A percentile compares a stretch with the other conserved stretches of the same genome.
Evolutionary conservation across 2,329 filamentous ascomycete species (phyloP).

Genomic region (Colletotrichum godetiae): DNA sequence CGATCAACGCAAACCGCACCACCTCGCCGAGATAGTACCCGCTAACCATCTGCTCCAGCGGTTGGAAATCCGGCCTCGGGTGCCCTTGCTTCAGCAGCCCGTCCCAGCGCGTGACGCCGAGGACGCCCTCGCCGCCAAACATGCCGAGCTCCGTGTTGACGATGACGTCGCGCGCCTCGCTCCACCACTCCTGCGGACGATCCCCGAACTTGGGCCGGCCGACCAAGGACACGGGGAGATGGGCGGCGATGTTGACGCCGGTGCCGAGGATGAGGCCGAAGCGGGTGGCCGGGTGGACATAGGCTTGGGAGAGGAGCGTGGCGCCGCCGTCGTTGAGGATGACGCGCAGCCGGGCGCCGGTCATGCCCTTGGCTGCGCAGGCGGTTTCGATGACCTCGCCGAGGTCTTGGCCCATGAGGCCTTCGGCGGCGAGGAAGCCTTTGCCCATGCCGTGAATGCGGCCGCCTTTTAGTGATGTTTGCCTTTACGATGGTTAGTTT

Average conservation of each 20-base stretch:
- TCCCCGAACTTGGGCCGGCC: slow-evolving; percentile 66
- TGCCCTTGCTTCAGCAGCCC: slow-evolving; percentile 62
- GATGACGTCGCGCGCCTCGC: slow-evolving; percentile 70
- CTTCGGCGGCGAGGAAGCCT: slow-evolving; percentile 69
- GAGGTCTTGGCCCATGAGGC: slow-evolving; percentile 69
- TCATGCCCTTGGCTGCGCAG: slow-evolving; percentile 61
- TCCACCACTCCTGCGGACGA: slow-evolving; percentile 67
- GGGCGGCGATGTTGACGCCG: slow-evolving; percentile 73
- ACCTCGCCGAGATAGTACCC: slow-evolving; percentile 77
- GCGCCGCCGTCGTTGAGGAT: slow-evolving; percentile 77
- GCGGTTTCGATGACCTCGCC: slow-evolving; percentile 67
- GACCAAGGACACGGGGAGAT: slow-evolving; percentile 69
- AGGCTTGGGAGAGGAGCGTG: slow-evolving; percentile 73
- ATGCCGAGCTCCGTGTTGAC: slow-evolving; percentile 76
- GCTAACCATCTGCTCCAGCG: slow-evolving; percentile 71
- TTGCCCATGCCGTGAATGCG: slow-evolving; percentile 74
- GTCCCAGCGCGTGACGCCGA: slow-evolving; percentile 74
- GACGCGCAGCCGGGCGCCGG: slow-evolving; percentile 63
- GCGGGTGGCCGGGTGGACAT: slow-evolving; percentile 67
- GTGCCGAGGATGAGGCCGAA: slow-evolving; percentile 76
- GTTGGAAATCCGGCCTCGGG: slow-evolving; percentile 69
- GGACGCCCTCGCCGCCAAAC: slow-evolving; percentile 70
- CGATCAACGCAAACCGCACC: slow-evolving; percentile 66
- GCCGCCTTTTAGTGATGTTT: slow-evolving; percentile 72
- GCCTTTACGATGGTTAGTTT: slow-evolving; percentile 53